Percentiles rank a stretch among this genome's conserved stretches.
Conservation (phyloP, 768 basidiomycete genomes). For the Neoboletus magnificus region DNA sequence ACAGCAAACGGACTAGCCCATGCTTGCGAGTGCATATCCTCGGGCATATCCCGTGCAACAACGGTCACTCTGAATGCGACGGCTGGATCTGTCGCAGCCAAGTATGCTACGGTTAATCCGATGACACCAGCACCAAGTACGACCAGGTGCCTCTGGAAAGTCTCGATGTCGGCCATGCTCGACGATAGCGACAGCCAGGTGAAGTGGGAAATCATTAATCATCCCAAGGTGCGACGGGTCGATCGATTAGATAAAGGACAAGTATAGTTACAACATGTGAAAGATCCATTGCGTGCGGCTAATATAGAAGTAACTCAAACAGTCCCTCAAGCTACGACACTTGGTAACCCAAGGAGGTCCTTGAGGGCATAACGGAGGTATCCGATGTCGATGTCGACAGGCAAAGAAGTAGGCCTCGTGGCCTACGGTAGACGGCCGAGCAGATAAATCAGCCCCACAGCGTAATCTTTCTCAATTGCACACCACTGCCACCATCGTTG, state of each 20-base stretch:
- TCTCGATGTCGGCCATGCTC: slow-evolving; percentile 12
- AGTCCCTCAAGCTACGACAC: background rate
- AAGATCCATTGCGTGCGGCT: background rate
- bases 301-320: background rate
- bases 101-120: slow-evolving; percentile 37
- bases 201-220: background rate
- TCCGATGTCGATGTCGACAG: background rate
- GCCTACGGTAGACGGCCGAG: background rate
- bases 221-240: background rate
- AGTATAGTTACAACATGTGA: background rate
- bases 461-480: slow-evolving; percentile 40
- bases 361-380: background rate
- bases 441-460: slow-evolving; percentile 36
- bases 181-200: background rate
- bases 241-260: slow-evolving; percentile 1
- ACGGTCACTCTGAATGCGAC: slow-evolving; percentile 24
- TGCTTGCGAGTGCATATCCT: slow-evolving; percentile 39
- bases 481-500: slow-evolving; percentile 23
- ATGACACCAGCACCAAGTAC: slow-evolving; percentile 40
- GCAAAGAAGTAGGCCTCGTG: background rate
- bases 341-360: background rate
- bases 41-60: slow-evolving; percentile 38
- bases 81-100: slow-evolving; percentile 23
- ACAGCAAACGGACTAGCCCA: slow-evolving; percentile 54
- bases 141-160: slow-evolving; percentile 20